Evolutionary conservation across 2,329 filamentous ascomycete species (phyloP).

Genomic region (Pseudogymnoascus sp.): DNA sequence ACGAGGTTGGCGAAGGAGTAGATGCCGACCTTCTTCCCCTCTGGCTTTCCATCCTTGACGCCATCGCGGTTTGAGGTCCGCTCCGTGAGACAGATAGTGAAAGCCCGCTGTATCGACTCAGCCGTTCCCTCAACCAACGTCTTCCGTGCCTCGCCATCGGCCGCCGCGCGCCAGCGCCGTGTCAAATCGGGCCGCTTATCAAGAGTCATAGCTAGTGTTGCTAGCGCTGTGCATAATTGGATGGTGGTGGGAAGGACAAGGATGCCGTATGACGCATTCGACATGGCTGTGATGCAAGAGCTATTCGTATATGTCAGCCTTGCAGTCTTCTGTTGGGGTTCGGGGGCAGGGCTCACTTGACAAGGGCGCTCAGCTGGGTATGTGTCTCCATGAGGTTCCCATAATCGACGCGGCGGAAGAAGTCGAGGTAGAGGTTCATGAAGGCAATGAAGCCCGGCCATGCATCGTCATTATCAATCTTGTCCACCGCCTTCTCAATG

Average conservation of each 20-base stretch:
- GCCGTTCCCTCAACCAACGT: slow-evolving; percentile 81
- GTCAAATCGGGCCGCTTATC: slow-evolving; percentile 75
- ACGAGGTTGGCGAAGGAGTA: slow-evolving; percentile 91
- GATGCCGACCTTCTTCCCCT: slow-evolving; percentile 80
- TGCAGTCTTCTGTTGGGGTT: slow-evolving; percentile 9
- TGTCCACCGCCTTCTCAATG: slow-evolving; percentile 56
- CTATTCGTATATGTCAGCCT: slow-evolving; percentile 36
- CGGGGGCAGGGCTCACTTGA: slow-evolving; percentile 53
- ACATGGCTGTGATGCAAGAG: slow-evolving; percentile 75
- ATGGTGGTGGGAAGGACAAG: slow-evolving; percentile 80
- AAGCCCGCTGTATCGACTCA: slow-evolving; percentile 83
- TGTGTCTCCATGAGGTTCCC: slow-evolving; percentile 71
- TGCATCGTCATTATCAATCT: slow-evolving; percentile 56
- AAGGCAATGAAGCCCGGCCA: slow-evolving; percentile 77
- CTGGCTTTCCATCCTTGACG: slow-evolving; percentile 55
- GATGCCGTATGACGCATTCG: slow-evolving; percentile 70
- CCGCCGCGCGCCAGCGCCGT: slow-evolving; percentile 47
- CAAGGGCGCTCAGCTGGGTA: slow-evolving; percentile 63
- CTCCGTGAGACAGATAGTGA: slow-evolving; percentile 83
- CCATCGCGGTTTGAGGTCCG: slow-evolving; percentile 57
- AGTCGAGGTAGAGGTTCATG: slow-evolving; percentile 72
- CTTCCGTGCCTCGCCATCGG: slow-evolving; percentile 61
- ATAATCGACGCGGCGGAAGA: slow-evolving; percentile 73
- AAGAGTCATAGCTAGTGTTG: slow-evolving; percentile 75
- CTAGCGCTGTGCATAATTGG: slow-evolving; percentile 71